Percentiles rank a stretch among this genome's conserved stretches.
These are phyloP conservation scores for Rhodotorula sp. DNA, from an alignment of 1,284 basidiomycete genomes.

Conservation along the genomic window DNA sequence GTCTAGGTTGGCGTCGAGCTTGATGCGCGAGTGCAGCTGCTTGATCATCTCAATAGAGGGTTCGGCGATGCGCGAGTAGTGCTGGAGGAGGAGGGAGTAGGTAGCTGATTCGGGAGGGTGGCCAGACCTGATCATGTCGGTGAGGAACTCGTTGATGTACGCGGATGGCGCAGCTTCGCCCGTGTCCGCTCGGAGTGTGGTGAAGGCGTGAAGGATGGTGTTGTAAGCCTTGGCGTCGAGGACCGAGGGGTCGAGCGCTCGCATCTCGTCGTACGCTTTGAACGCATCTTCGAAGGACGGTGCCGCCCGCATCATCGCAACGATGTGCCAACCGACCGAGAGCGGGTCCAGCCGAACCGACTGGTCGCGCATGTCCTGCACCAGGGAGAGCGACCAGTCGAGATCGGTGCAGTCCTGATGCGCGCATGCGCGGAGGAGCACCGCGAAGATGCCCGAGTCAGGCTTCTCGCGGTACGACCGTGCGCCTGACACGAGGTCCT, in stretches of 20 bases:
- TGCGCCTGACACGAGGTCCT: conserved; percentile 30
- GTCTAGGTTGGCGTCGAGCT: conserved; percentile 69
- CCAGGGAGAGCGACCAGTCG: conserved; percentile 24
- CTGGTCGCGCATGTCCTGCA: conserved; percentile 32
- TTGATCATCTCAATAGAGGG: conserved; percentile 52
- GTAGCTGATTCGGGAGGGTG: conserved; percentile 61
- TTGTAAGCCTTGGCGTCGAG: conserved; percentile 32
- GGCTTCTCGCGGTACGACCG: conserved; percentile 17
- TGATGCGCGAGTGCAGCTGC: conserved; percentile 74
- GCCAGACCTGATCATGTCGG: conserved; percentile 74
- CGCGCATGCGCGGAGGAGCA: conserved; percentile 35
- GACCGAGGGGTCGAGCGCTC: conserved; percentile 35
- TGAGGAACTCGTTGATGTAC: conserved; percentile 72
- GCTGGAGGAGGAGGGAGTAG: conserved; percentile 69
- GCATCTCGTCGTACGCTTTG: conserved; percentile 33
- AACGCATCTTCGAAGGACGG: conserved; percentile 36
- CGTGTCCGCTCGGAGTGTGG: conserved; percentile 29
- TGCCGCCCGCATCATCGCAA: conserved; percentile 33
- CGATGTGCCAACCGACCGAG: conserved; percentile 17
- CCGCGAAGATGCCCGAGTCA: conserved; percentile 30
- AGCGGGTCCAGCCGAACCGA: conserved; percentile 25
- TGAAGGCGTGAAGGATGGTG: conserved; percentile 38
- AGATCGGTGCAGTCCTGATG: conserved; percentile 23
- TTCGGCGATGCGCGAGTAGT: conserved; percentile 48
- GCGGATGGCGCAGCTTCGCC: conserved; percentile 57